phyloP scores from a whole-genome alignment of 257 asterid species.

The Solanum pimpinellifolium region DNA sequence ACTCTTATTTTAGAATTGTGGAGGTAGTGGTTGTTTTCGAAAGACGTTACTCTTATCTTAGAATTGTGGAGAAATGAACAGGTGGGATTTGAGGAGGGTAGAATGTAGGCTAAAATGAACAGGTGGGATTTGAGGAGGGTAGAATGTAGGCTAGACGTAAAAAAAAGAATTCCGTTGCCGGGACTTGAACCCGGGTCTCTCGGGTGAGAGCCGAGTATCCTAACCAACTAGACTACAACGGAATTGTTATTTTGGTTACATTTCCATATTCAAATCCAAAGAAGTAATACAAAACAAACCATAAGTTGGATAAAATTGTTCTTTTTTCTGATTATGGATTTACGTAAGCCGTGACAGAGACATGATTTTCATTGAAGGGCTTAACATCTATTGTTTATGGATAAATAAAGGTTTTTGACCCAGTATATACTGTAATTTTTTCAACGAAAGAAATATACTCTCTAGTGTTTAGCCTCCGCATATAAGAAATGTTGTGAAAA shows the following conservation, averaged over 20 bases:
- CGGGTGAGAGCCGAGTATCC: conserved; percentile 99
- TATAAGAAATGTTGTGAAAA: neutral
- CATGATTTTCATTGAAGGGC: neutral
- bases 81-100: too few species aligned
- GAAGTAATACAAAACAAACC: neutral
- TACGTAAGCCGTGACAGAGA: rapidly evolving
- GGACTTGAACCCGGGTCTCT: conserved; percentile 94
- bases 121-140: too few species aligned
- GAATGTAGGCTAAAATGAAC: too few species aligned
- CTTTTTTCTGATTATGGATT: neutral
- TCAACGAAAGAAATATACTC: neutral
- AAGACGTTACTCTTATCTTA: too few species aligned
- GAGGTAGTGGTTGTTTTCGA: rapidly evolving
- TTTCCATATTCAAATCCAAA: rapidly evolving
- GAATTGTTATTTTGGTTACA: neutral
- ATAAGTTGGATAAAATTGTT: neutral
- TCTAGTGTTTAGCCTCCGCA: neutral
- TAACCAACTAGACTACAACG: conserved; percentile 96
- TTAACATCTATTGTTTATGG: neutral
- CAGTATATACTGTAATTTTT: neutral
- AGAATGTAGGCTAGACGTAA: too few species aligned
- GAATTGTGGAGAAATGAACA: too few species aligned
- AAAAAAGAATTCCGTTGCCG: conserved; percentile 31
- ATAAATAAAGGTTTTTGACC: neutral
- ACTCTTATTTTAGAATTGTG: neutral